Evolutionary conservation across 352 stramenopile species (phyloP).

Genomic region (Pythium scleroteichum): DNA sequence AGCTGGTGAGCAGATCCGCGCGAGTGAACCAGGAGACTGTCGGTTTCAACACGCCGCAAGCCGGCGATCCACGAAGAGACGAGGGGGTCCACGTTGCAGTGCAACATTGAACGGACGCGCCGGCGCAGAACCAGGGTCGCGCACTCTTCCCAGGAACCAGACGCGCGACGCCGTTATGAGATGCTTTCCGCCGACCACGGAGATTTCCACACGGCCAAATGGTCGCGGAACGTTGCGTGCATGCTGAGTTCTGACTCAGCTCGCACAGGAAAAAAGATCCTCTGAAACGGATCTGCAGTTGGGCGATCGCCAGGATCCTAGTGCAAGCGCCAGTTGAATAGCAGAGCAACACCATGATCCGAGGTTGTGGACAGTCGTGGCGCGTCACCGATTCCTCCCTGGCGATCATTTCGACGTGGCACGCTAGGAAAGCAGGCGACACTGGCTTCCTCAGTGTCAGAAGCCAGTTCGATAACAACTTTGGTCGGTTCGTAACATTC

Average conservation of each 20-base stretch:
- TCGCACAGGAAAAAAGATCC: neutral
- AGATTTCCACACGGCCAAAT: constrained; percentile 20
- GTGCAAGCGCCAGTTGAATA: too few relatives aligned
- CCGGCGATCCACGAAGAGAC: too few relatives aligned
- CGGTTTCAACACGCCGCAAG: neutral
- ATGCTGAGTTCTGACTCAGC: constrained; percentile 15
- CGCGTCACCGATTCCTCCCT: too few relatives aligned
- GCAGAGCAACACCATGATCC: too few relatives aligned
- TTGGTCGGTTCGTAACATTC: constrained; percentile 10
- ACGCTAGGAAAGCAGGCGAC: neutral
- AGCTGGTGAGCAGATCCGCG: neutral
- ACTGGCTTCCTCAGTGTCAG: constrained; percentile 12
- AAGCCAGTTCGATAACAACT: neutral
- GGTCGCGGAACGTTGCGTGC: too few relatives aligned
- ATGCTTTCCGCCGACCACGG: neutral
- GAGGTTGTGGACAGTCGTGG: too few relatives aligned
- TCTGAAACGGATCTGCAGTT: neutral
- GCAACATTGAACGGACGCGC: neutral
- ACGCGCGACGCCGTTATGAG: too few relatives aligned
- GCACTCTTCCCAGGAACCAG: neutral
- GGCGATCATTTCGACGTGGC: too few relatives aligned
- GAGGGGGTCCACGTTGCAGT: neutral
- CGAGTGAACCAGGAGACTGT: neutral
- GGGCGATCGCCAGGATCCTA: neutral
- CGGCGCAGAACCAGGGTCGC: neutral